phyloP scores from a whole-genome alignment of 2,329 filamentous ascomycete species.

The Rutstroemia sp. region DNA sequence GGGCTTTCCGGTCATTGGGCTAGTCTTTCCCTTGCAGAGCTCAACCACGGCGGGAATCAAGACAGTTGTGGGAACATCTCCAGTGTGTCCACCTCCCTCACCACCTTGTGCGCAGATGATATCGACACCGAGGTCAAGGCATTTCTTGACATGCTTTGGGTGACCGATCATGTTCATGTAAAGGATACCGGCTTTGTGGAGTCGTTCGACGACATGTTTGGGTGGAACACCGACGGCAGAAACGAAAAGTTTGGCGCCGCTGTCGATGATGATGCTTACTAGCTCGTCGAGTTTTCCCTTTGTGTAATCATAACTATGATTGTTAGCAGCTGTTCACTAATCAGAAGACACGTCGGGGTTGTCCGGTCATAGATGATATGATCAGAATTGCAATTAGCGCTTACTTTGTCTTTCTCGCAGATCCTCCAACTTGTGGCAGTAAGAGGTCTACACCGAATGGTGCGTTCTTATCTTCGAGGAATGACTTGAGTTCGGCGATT shows the following conservation, averaged over 20 bases:
- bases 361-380: not conserved
- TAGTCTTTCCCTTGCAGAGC: constrained; percentile 72
- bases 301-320: constrained; percentile 89
- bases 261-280: constrained; percentile 86
- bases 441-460: constrained; percentile 93
- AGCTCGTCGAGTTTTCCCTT: constrained; percentile 96
- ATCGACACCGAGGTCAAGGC: constrained; percentile 83
- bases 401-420: constrained; percentile 88
- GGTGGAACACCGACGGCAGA: constrained; percentile 93
- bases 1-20: constrained; percentile 75
- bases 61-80: constrained; percentile 80
- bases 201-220: constrained; percentile 77
- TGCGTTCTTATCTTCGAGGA: constrained; percentile 80
- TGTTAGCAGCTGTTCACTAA: constrained; percentile 20
- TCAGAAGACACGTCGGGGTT: not conserved
- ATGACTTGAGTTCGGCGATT: constrained; percentile 87
- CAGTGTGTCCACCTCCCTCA: constrained; percentile 94
- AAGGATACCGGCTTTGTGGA: constrained; percentile 80
- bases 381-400: constrained; percentile 16
- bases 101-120: constrained; percentile 98
- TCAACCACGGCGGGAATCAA: constrained; percentile 90
- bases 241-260: constrained; percentile 87
- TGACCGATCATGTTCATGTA: constrained; percentile 99
- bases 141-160: constrained; percentile 98
- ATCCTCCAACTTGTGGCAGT: constrained; percentile 89